Percentiles rank a stretch among this genome's conserved stretches.
phyloP scores from a whole-genome alignment of 805 yeast species.

The Wickerhamiella sergipiensis region DNA sequence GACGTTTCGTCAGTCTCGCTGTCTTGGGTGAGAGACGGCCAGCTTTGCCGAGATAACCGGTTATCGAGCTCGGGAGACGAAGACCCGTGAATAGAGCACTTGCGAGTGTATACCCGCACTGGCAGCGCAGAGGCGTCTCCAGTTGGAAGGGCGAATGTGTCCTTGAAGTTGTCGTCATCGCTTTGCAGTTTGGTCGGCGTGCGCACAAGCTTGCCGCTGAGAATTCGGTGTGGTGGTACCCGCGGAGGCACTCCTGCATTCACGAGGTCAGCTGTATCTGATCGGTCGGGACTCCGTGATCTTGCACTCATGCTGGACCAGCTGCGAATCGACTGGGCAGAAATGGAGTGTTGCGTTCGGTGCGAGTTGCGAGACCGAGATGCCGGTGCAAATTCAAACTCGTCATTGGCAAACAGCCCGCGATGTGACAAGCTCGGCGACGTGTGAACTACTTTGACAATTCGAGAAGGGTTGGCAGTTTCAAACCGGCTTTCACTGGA shows the following conservation, averaged over 20 bases:
- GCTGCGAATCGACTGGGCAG: background rate
- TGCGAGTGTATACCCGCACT: constrained; percentile 14
- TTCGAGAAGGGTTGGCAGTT: background rate
- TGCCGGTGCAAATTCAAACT: background rate
- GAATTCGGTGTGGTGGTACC: constrained; percentile 12
- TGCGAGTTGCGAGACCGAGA: background rate
- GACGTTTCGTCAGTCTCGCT: background rate
- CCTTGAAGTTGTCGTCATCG: constrained; percentile 1
- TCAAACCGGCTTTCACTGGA: background rate
- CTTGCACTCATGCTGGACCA: background rate
- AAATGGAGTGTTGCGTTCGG: background rate
- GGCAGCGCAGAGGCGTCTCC: background rate
- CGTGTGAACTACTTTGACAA: background rate
- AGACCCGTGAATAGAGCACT: constrained; percentile 4
- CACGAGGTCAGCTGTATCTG: background rate
- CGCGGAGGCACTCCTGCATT: constrained; percentile 15
- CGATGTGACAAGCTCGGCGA: background rate
- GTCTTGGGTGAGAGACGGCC: background rate
- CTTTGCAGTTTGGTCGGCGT: background rate
- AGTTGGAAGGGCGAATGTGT: background rate
- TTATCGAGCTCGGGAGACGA: background rate
- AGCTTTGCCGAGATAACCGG: background rate
- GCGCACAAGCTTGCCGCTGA: background rate
- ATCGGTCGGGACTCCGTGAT: background rate
- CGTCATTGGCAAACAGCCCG: background rate